Evolutionary conservation across 768 basidiomycete species (phyloP).

Genomic region (Multifurca ochricompacta): DNA sequence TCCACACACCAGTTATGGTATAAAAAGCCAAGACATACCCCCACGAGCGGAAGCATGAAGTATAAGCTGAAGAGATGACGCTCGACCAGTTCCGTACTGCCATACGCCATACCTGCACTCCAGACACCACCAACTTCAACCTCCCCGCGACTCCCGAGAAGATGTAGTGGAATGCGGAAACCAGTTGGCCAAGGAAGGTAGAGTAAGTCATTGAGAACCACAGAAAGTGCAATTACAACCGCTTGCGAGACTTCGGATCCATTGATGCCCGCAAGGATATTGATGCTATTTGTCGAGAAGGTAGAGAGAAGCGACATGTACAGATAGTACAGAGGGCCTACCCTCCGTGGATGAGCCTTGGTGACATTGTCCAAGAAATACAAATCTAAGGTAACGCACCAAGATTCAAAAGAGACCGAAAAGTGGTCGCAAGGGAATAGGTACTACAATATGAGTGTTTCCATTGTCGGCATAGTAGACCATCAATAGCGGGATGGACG

Average conservation of each 20-base stretch:
- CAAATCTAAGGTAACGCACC: conserved; percentile 48
- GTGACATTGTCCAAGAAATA: background rate
- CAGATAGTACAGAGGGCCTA: conserved; percentile 90
- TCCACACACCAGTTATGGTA: conserved; percentile 93
- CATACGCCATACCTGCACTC: conserved; percentile 80
- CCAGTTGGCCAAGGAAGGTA: conserved; percentile 86
- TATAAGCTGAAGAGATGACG: conserved; percentile 94
- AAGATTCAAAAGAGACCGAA: conserved; percentile 77
- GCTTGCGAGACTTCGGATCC: conserved; percentile 94
- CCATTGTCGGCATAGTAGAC: conserved; percentile 96
- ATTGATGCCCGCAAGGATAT: conserved; percentile 96
- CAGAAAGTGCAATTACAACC: conserved; percentile 82
- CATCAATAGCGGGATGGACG: conserved; percentile 88
- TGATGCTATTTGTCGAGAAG: conserved; percentile 96
- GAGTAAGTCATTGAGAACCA: conserved; percentile 85
- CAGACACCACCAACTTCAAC: conserved; percentile 72
- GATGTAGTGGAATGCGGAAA: conserved; percentile 63
- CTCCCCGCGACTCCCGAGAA: conserved; percentile 57
- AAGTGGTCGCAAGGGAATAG: conserved; percentile 65
- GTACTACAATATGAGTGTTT: conserved; percentile 89
- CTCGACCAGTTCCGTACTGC: conserved; percentile 80
- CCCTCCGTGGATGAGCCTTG: background rate
- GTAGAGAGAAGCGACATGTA: conserved; percentile 97
- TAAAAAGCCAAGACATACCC: conserved; percentile 82
- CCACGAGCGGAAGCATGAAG: conserved; percentile 93